Conservation (phyloP, 805 yeast species). For the Ogataea pignaliae region DNA sequence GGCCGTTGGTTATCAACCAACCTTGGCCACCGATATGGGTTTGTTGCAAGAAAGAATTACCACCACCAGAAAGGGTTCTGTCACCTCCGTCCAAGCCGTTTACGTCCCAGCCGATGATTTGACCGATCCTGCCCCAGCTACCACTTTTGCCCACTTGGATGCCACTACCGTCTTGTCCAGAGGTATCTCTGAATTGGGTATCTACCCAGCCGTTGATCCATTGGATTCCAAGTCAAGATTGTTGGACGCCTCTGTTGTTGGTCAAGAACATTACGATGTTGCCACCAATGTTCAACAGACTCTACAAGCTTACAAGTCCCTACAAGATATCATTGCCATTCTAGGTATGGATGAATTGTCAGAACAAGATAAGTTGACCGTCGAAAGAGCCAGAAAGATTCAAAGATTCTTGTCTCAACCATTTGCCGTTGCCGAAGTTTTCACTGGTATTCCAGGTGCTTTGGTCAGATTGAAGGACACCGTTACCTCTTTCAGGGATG, state of each 20-base stretch:
- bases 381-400: conserved; percentile 99
- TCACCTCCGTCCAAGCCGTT: conserved; percentile 99
- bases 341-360: conserved; percentile 99
- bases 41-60: conserved; percentile 99
- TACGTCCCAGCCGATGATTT: conserved; percentile 99
- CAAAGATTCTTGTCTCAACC: conserved; percentile 99
- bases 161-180: conserved; percentile 99
- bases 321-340: conserved; percentile 99
- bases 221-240: conserved; percentile 98
- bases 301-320: conserved; percentile 98
- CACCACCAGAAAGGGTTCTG: conserved; percentile 99
- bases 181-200: conserved; percentile 99
- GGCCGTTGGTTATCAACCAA: conserved; percentile 99
- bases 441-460: conserved; percentile 99
- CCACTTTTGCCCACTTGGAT: conserved; percentile 99
- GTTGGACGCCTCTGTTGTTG: conserved; percentile 94
- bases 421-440: conserved; percentile 98
- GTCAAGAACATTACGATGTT: conserved; percentile 97
- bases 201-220: conserved; percentile 99
- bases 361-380: conserved; percentile 97
- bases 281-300: conserved; percentile 97
- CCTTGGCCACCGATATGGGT: conserved; percentile 99
- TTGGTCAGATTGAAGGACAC: conserved; percentile 97
- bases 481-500: conserved; percentile 90
- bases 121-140: conserved; percentile 99